These are phyloP conservation scores for Tremellales sp. DNA, from an alignment of 1,284 basidiomycete species.

Conservation along the genomic window DNA sequence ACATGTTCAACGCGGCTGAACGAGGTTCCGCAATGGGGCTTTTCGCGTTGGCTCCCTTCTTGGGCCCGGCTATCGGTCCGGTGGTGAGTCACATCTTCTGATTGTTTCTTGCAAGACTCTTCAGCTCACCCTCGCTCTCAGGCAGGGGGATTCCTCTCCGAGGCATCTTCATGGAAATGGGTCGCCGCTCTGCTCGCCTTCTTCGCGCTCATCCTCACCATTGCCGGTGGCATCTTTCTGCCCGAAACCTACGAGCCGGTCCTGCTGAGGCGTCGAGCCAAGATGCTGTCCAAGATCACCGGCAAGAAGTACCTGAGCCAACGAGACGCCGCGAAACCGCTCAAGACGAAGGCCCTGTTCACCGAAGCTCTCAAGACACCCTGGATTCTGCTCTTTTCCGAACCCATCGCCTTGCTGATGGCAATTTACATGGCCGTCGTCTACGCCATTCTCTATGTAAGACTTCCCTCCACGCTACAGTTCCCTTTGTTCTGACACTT, in stretches of 20 bases:
- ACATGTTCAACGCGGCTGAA: conserved; percentile 19
- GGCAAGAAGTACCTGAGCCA: conserved; percentile 14
- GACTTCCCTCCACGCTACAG: too few relatives aligned
- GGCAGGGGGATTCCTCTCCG: conserved; percentile 4
- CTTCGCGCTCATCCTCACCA: conserved; percentile 30
- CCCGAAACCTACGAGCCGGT: conserved; percentile 42
- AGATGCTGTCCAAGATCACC: not conserved
- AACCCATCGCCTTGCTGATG: conserved; percentile 63
- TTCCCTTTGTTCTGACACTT: not conserved
- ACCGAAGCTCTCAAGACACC: conserved; percentile 43
- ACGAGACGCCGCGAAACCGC: conserved; percentile 6
- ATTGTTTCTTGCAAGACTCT: not conserved
- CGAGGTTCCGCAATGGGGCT: conserved; percentile 42
- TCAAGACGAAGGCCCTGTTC: conserved; percentile 38
- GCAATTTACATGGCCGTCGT: conserved; percentile 42
- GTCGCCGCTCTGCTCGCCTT: conserved; percentile 32
- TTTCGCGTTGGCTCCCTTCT: conserved; percentile 63
- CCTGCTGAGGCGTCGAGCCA: conserved; percentile 39
- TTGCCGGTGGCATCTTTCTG: conserved; percentile 20
- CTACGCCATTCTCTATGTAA: conserved; percentile 31
- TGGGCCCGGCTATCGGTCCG: conserved; percentile 27
- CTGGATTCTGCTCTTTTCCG: conserved; percentile 58
- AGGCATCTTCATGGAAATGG: conserved; percentile 12
- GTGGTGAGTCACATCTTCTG: conserved; percentile 11
- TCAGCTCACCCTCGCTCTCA: not conserved